Base-by-base conservation (phyloP, 2,329 filamentous ascomycete genomes). In the Penicillium sp. region DNA sequence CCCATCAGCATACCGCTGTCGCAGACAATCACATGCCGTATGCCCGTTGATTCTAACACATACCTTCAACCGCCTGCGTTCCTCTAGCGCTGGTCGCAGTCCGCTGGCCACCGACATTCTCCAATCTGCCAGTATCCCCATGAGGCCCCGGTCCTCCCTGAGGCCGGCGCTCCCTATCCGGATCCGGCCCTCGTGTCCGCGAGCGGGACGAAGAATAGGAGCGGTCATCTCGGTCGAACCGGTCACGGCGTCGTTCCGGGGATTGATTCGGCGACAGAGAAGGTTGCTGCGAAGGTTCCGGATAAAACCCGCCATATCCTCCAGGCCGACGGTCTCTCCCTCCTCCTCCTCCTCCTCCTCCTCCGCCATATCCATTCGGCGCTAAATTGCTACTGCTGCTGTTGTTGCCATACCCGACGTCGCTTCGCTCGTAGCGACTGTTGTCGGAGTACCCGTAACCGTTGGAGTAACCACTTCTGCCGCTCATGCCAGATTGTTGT, bases 301-400 rank as follows among this genome's bases (percentile, higher is more conserved):
- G 62, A 31, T 76, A 76, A 52, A 81, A 80, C 30, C 79, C 79
- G 41, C 79, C 79, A 60, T 81, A 82, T 26, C 79, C 80, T 48
- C 79, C 79, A 2, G 77, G 71, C 23, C 79, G 76, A 51, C 72
- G 75, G 21, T 76, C 77, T 51, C 76, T 70, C 48, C 63, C 66
- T 41, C 65, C 64, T 38, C 65, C 63, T 31, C 66, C 68, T 49
- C 68, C 67, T 11, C 35, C 35, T 8, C 8, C 64, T 44, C 64
- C 63, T 30, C 64, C 68, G 49, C 68, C 67, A 58, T 77, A 76
- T 31, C 74, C 71, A 59, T 76, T 77, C 60, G 71, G 70, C 17
- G 70, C 73, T 54, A 74, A 64, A 56, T 67, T 74, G 5, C 11
- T 41, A 5, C 11, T 41, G 35, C 31, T 13, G 47, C 66, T 68